Evolutionary conservation across 805 yeast species (phyloP), one percentile per base, ranked within the genome.

Genomic region (Cyberlindnera americana): DNA sequence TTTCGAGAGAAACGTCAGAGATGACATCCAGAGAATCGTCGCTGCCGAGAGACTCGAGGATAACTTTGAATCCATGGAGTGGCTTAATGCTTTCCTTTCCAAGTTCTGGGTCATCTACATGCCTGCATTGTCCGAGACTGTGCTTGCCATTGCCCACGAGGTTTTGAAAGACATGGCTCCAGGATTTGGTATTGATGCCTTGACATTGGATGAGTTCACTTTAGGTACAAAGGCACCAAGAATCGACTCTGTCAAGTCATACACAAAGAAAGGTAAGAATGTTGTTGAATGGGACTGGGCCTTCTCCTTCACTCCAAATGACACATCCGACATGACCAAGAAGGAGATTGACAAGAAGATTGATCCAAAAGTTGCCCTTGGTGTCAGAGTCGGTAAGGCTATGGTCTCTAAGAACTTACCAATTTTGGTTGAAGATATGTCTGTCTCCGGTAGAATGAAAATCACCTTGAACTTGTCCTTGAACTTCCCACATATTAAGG

Each of bases 101-200:
- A 85, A 85, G 62, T 83, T 85, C 56, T 85, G 95, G 95, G 85
- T 83, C 41, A 83, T 85, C 45, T 85, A 85, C 54, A 85, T 85
- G 95, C 91, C 93, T 23, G 88, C 85, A 1, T 66, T 85, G 36
- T 80, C 89, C 6, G 87, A 83, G 49, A 79, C 77, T 62, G 95
- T 85, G 18, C 70, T 78, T 60, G 74, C 72, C 35, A 75, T 73
- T 53, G 83, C 87, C n/a, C 83, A 83, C 52, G 80, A 77, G 18
- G 68, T 73, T 14, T 63, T 85, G 56, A 76, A 78, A 33, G 89
- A 77, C 54, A 77, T 78, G 46, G 87, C 83, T 5, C 91, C 95
- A 12, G 95, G 95, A 19, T 80, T 77, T 53, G 93, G 93, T 58
- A 83, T 85, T 54, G 90, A 83, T 42, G 81, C 79, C 6, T 58